A percentile compares a stretch with the other conserved stretches of the same genome.
Conservation (phyloP, 768 basidiomycete species). For the Russula ochroleuca region DNA sequence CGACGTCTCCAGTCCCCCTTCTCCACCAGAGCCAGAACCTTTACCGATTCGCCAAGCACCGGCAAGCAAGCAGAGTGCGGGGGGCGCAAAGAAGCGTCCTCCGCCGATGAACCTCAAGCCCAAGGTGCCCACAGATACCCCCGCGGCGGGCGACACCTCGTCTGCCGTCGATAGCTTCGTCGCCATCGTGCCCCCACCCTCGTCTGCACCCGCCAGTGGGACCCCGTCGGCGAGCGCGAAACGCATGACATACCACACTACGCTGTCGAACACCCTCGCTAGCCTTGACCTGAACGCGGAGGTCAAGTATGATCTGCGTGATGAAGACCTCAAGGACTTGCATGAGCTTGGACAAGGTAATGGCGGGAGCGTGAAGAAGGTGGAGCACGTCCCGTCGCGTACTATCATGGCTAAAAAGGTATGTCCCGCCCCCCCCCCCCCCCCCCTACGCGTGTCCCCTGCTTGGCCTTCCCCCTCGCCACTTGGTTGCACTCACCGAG, state of each 20-base stretch:
- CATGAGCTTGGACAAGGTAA: constrained; percentile 94
- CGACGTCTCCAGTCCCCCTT: constrained; percentile 45
- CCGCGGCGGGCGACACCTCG: constrained; percentile 28
- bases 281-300: constrained; percentile 83
- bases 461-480: not conserved
- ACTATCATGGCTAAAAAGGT: constrained; percentile 99
- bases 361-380: constrained; percentile 95
- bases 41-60: constrained; percentile 35
- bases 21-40: constrained; percentile 39
- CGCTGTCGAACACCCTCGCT: constrained; percentile 79
- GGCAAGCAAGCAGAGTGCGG: constrained; percentile 33
- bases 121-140: constrained; percentile 45
- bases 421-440: constrained; percentile 34
- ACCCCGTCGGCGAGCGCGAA: constrained; percentile 46
- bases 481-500: not conserved
- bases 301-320: constrained; percentile 76
- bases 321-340: constrained; percentile 88
- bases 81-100: constrained; percentile 63
- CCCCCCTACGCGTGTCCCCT: not conserved
- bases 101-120: constrained; percentile 81
- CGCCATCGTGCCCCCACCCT: constrained; percentile 43
- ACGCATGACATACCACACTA: constrained; percentile 72
- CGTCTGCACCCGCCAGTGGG: constrained; percentile 51
- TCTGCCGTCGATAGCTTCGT: constrained; percentile 44
- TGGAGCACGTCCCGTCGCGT: constrained; percentile 85